Conservation (phyloP, 805 yeast species). For the Zygoascus bituminiphila region DNA sequence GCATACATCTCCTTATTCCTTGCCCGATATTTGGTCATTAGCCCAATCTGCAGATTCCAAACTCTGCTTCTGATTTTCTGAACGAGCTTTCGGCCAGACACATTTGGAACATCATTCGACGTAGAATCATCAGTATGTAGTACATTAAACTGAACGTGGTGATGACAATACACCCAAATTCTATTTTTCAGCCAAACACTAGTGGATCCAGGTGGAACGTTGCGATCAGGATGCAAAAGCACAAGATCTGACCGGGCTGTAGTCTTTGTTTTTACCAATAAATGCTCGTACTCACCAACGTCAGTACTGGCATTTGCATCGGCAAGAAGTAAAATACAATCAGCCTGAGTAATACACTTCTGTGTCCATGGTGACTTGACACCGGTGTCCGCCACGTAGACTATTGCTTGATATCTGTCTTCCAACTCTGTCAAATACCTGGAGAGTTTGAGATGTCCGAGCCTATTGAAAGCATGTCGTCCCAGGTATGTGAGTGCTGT, state of each 20-base stretch:
- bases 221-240: slow-evolving; percentile 72
- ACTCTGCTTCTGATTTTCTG: slow-evolving; percentile 25
- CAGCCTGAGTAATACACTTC: slow-evolving; percentile 91
- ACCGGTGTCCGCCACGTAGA: slow-evolving; percentile 82
- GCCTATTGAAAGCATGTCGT: slow-evolving; percentile 82
- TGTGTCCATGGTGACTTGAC: slow-evolving; percentile 82
- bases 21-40: slow-evolving; percentile 24
- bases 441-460: slow-evolving; percentile 75
- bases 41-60: slow-evolving; percentile 26
- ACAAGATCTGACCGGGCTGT: slow-evolving; percentile 84
- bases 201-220: slow-evolving; percentile 79
- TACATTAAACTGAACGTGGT: slow-evolving; percentile 67
- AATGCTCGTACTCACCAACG: slow-evolving; percentile 78
- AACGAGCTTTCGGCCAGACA: slow-evolving; percentile 12
- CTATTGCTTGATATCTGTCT: slow-evolving; percentile 78
- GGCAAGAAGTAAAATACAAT: slow-evolving; percentile 82
- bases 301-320: slow-evolving; percentile 68
- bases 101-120: slow-evolving; percentile 2
- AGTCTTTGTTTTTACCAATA: slow-evolving; percentile 65
- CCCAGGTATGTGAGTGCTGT: slow-evolving; percentile 75
- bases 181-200: slow-evolving; percentile 76
- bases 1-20: slow-evolving; percentile 26
- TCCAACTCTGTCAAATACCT: slow-evolving; percentile 89
- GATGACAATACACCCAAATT: slow-evolving; percentile 88
- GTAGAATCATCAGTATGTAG: slow-evolving; percentile 5